phyloP scores from a whole-genome alignment of 164 flowering plant genomes.

The Vitis labrusca region DNA sequence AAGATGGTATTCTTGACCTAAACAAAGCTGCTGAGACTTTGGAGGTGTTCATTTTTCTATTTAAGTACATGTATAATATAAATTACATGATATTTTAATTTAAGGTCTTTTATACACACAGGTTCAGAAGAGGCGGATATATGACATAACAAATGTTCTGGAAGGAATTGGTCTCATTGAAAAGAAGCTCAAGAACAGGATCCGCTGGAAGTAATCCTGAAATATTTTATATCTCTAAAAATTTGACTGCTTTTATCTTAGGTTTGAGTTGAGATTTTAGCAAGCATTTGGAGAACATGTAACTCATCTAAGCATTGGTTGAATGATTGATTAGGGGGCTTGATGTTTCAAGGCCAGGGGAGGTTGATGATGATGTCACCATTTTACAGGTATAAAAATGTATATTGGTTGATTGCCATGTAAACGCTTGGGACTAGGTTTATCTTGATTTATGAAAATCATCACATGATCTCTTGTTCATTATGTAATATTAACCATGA shows the following conservation, averaged over 20 bases:
- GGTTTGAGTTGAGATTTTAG: conserved; percentile 4
- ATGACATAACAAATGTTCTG: conserved; percentile 95
- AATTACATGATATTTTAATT: background rate
- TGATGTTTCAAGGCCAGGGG: conserved; percentile 69
- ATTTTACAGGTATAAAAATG: conserved; percentile 56
- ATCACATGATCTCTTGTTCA: background rate
- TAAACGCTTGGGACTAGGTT: background rate
- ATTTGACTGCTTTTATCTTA: background rate
- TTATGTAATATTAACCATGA: background rate
- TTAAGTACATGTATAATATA: background rate
- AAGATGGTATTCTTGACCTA: conserved; percentile 84
- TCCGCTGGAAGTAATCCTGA: conserved; percentile 82
- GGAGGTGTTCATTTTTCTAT: conserved; percentile 42
- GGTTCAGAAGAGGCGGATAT: conserved; percentile 97
- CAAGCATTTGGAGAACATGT: conserved; percentile 1
- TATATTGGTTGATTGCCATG: conserved; percentile 7
- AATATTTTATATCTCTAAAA: background rate
- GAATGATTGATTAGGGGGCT: conserved; percentile 50
- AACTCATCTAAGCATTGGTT: conserved; percentile 11
- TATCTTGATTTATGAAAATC: background rate
- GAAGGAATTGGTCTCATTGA: conserved; percentile 98
- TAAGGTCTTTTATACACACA: conserved; percentile 24
- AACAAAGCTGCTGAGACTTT: conserved; percentile 81
- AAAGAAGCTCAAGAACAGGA: conserved; percentile 92
- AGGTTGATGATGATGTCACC: conserved; percentile 44